Conservation (phyloP, 331 rosid species). For the Quercus tomentella region DNA sequence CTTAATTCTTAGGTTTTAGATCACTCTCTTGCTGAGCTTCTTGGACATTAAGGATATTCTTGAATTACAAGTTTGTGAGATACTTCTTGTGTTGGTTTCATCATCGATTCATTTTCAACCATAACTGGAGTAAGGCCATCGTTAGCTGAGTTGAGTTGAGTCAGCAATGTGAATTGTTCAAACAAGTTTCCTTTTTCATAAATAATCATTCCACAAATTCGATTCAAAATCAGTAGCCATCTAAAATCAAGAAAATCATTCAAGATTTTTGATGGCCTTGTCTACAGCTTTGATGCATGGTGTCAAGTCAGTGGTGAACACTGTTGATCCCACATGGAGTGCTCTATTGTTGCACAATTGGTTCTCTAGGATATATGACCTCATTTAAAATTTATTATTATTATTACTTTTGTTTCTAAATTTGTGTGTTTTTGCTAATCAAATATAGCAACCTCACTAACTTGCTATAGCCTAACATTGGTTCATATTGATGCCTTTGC, state of each 20-base stretch:
- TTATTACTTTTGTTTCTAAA: not conserved
- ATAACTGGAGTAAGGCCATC: not conserved
- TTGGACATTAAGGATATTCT: not conserved
- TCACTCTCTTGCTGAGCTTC: not conserved
- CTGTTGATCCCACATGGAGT: not conserved
- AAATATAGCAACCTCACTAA: not conserved
- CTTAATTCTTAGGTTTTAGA: not conserved
- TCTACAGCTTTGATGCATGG: not conserved
- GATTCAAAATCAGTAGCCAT: not conserved
- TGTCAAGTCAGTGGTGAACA: not conserved
- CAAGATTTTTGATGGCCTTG: not conserved
- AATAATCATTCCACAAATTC: not conserved
- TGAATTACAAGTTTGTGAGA: not conserved
- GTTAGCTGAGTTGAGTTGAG: not conserved
- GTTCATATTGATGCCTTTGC: conserved; percentile 19
- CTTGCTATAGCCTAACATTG: conserved; percentile 14
- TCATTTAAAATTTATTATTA: not conserved
- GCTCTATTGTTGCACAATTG: not conserved
- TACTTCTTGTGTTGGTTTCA: not conserved
- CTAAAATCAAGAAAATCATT: not conserved
- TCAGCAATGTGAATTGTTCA: not conserved
- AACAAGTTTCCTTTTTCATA: too few species aligned
- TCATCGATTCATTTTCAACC: not conserved
- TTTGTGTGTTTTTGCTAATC: conserved; percentile 7
- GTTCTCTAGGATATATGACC: not conserved